phyloP scores from a whole-genome alignment of 2,329 filamentous ascomycete species.

The Hyphodiscus sp. region DNA sequence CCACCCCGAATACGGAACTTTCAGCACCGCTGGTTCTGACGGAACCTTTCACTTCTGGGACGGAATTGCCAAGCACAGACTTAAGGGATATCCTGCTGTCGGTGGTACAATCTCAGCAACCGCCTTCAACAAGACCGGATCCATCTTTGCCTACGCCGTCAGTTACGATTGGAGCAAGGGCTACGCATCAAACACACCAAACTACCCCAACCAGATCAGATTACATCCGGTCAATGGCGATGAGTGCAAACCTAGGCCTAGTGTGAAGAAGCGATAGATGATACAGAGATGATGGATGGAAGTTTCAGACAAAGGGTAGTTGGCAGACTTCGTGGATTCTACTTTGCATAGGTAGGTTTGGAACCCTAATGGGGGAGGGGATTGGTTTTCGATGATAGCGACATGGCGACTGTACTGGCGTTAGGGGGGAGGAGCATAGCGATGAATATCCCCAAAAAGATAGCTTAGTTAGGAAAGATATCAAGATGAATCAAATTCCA shows the following conservation, averaged over 20 bases:
- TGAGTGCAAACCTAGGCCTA: slow-evolving; percentile 49
- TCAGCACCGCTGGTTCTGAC: slow-evolving; percentile 91
- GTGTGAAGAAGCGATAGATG: slow-evolving; percentile 31
- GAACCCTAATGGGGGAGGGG: slow-evolving; percentile 6
- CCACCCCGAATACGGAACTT: slow-evolving; percentile 95
- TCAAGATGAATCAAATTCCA: neutral
- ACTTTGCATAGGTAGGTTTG: neutral
- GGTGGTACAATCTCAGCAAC: slow-evolving; percentile 85
- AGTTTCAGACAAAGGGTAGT: neutral
- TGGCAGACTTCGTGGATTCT: neutral
- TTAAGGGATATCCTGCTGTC: slow-evolving; percentile 81
- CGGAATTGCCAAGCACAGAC: slow-evolving; percentile 79
- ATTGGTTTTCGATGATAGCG: neutral
- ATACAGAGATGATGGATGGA: neutral
- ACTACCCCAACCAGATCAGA: slow-evolving; percentile 75
- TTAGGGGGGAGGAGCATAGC: slow-evolving; percentile 15
- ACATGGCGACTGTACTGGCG: slow-evolving; percentile 10
- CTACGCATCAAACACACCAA: slow-evolving; percentile 73
- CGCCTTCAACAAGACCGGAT: slow-evolving; percentile 82
- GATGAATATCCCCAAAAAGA: slow-evolving; percentile 15
- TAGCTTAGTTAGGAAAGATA: slow-evolving; percentile 10
- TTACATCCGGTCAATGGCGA: slow-evolving; percentile 68
- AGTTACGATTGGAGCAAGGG: slow-evolving; percentile 99
- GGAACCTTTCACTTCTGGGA: slow-evolving; percentile 98
- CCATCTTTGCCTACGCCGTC: slow-evolving; percentile 80